A percentile compares a stretch with the other conserved stretches of the same genome.
These are phyloP conservation scores for Mortierella sp. DNA, from an alignment of 371 early-diverging fungal species.

Conservation along the genomic window DNA sequence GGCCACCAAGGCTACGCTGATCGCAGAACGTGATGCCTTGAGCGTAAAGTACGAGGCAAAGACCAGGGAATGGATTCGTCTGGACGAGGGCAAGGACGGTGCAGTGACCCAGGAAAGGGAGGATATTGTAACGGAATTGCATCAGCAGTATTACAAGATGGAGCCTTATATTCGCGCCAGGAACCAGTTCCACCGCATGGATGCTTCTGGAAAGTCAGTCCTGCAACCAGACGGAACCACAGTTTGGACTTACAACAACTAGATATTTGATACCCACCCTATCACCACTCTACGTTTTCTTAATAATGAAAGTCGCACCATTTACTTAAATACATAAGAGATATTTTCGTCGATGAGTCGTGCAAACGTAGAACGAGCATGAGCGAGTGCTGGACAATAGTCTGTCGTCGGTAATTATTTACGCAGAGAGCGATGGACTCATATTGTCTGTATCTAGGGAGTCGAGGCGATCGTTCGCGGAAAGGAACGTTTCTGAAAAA, in stretches of 20 bases:
- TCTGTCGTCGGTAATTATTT: no score
- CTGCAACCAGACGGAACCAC: conserved; percentile 31
- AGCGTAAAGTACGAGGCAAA: conserved; percentile 48
- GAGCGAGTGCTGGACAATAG: no score
- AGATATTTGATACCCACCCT: neutral
- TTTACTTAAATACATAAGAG: no score
- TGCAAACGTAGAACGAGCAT: no score
- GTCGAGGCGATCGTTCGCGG: no score
- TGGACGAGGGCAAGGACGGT: neutral
- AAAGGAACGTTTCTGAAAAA: no score
- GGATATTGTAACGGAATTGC: conserved; percentile 36
- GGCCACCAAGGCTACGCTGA: conserved; percentile 20
- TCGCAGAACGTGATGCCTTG: conserved; percentile 52
- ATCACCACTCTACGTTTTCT: no score
- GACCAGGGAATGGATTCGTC: conserved; percentile 46
- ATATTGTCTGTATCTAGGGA: no score
- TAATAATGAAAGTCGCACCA: no score
- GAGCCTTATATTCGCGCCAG: conserved; percentile 57
- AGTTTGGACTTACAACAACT: conserved; percentile 42
- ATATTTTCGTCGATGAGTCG: no score
- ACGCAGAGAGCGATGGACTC: no score
- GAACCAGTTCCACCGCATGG: conserved; percentile 55
- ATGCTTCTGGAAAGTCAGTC: conserved; percentile 23
- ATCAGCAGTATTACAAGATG: conserved; percentile 38
- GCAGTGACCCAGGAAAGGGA: conserved; percentile 32